Evolutionary conservation across 495 filamentous ascomycete species (phyloP).

Genomic region (Sordaria brevicollis): DNA sequence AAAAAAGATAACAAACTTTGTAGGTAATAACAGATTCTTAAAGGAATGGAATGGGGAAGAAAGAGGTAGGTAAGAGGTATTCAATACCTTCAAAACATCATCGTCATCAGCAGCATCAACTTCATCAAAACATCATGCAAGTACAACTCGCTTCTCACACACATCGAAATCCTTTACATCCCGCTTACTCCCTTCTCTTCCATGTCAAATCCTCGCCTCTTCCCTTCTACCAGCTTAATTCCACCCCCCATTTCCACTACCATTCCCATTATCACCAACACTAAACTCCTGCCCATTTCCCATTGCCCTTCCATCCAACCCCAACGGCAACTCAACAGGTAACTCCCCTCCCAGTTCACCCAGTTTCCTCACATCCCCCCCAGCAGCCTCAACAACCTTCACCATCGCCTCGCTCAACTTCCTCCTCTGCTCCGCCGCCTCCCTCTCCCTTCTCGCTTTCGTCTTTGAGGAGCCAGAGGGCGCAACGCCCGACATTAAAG

Average conservation of each 20-base stretch:
- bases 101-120: neutral
- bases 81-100: neutral
- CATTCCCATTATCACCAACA: neutral
- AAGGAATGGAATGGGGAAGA: too few relatives aligned
- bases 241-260: neutral
- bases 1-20: neutral
- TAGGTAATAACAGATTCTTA: neutral
- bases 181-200: too few relatives aligned
- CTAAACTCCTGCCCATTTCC: neutral
- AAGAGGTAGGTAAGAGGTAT: neutral
- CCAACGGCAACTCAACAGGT: neutral
- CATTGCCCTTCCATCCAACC: neutral
- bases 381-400: slow-evolving; percentile 63
- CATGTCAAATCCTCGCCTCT: too few relatives aligned
- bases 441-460: slow-evolving; percentile 79
- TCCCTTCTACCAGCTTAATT: neutral
- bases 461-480: slow-evolving; percentile 88
- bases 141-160: too few relatives aligned
- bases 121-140: neutral
- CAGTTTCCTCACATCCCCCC: slow-evolving; percentile 56
- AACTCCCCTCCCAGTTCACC: slow-evolving; percentile 18
- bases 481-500: slow-evolving; percentile 83
- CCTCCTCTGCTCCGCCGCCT: slow-evolving; percentile 68
- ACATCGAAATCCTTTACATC: too few relatives aligned
- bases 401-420: slow-evolving; percentile 65